These are phyloP conservation scores for Yarrowia galli DNA, from an alignment of 1,139 yeast species.

Conservation along the genomic window DNA sequence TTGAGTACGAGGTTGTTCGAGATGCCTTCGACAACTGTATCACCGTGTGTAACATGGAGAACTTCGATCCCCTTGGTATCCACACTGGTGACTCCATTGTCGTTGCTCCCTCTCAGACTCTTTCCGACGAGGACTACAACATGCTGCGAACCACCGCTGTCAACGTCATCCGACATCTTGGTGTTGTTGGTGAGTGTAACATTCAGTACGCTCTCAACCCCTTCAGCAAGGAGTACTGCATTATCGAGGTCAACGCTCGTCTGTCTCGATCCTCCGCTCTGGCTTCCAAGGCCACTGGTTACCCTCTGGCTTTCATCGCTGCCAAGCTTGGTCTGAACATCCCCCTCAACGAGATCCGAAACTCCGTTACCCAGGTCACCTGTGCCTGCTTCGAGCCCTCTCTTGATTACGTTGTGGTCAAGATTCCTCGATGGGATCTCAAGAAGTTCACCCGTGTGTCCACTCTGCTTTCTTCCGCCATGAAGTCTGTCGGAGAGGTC, in stretches of 20 bases:
- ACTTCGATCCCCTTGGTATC: conserved; percentile 97
- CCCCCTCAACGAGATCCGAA: conserved; percentile 89
- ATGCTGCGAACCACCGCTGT: conserved; percentile 98
- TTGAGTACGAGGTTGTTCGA: conserved; percentile 98
- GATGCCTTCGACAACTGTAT: conserved; percentile 98
- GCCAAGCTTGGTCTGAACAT: conserved; percentile 95
- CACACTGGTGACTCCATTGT: conserved; percentile 99
- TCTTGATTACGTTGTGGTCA: conserved; percentile 94
- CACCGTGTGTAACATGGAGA: conserved; percentile 99
- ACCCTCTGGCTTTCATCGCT: conserved; percentile 97
- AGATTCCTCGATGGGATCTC: conserved; percentile 99
- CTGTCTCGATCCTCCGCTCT: conserved; percentile 96
- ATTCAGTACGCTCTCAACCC: conserved; percentile 98
- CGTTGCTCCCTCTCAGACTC: conserved; percentile 97
- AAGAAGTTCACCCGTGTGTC: conserved; percentile 95
- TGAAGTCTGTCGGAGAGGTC: conserved; percentile 99
- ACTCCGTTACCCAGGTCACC: conserved; percentile 93
- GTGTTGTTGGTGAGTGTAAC: conserved; percentile 99
- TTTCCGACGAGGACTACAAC: conserved; percentile 96
- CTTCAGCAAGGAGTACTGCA: conserved; percentile 91
- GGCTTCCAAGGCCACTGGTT: conserved; percentile 99
- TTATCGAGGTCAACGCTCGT: conserved; percentile 98
- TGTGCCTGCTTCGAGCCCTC: conserved; percentile 99
- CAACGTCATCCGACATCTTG: conserved; percentile 94
- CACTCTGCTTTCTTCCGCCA: conserved; percentile 84